A percentile compares a stretch with the other conserved stretches of the same genome.
phyloP scores from a whole-genome alignment of 83 land plant genomes.

The Diphasiastrum complanatum region DNA sequence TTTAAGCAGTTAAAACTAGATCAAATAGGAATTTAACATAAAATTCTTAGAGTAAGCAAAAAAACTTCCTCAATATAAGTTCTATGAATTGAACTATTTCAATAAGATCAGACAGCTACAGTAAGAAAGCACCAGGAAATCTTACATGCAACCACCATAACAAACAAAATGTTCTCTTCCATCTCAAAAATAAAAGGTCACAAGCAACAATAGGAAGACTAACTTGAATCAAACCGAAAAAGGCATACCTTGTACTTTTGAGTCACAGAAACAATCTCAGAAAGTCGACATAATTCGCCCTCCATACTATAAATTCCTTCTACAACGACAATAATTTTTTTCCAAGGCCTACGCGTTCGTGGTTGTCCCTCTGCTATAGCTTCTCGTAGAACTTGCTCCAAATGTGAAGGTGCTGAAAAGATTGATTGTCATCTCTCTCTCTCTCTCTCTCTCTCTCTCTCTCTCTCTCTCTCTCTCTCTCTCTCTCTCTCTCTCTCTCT shows the following conservation, averaged over 20 bases:
- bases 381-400: slow-evolving; percentile 84
- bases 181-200: background rate
- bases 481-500: too few species aligned
- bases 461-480: too few species aligned
- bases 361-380: slow-evolving; percentile 96
- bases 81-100: too few species aligned
- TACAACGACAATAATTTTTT: slow-evolving; percentile 83
- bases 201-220: background rate
- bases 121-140: too few species aligned
- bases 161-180: background rate
- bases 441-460: too few species aligned
- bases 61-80: too few species aligned
- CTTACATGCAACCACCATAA: too few species aligned
- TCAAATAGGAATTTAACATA: too few species aligned
- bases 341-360: slow-evolving; percentile 93
- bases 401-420: slow-evolving; percentile 61
- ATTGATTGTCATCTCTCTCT: too few species aligned
- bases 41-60: too few species aligned
- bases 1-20: too few species aligned
- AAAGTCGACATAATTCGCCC: slow-evolving; percentile 82
- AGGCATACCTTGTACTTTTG: slow-evolving; percentile 80
- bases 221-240: background rate
- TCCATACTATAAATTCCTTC: slow-evolving; percentile 99
- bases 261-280: slow-evolving; percentile 77
- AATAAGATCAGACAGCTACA: too few species aligned